phyloP scores from a whole-genome alignment of 2,329 filamentous ascomycete genomes.

The Diaporthe helianthi region DNA sequence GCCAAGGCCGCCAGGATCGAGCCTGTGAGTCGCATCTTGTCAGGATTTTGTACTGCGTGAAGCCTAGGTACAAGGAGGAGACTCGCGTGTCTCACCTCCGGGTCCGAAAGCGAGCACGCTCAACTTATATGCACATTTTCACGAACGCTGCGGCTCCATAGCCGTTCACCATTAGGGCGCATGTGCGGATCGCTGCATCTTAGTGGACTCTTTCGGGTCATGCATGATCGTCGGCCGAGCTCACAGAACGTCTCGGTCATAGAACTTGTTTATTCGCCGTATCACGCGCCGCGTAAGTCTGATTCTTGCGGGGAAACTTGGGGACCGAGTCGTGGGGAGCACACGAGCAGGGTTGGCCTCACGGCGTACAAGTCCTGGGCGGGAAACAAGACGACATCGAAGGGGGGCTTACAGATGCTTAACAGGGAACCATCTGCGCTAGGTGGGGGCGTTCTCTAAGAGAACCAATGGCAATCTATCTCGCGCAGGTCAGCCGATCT shows the following conservation, averaged over 20 bases:
- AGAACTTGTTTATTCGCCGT: neutral
- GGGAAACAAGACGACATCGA: neutral
- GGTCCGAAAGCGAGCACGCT: neutral
- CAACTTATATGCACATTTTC: neutral
- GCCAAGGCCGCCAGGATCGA: conserved; percentile 16
- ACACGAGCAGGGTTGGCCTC: conserved; percentile 6
- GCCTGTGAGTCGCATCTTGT: neutral
- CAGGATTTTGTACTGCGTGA: neutral
- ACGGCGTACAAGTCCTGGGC: neutral
- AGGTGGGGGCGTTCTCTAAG: neutral
- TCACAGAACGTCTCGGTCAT: neutral
- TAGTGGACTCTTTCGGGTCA: conserved; percentile 7
- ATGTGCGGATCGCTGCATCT: conserved; percentile 11
- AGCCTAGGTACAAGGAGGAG: neutral
- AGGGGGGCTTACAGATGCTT: neutral
- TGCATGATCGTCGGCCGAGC: conserved; percentile 13
- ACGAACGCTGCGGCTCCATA: conserved; percentile 4
- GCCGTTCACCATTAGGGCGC: conserved; percentile 16
- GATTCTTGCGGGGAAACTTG: conserved; percentile 18
- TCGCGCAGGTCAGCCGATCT: neutral
- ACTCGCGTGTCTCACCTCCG: neutral
- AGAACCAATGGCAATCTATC: conserved; percentile 4
- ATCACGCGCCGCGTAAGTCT: conserved; percentile 11
- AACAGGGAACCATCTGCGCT: neutral
- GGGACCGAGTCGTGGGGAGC: neutral